These are phyloP conservation scores for Phytophthora megakarya DNA, from an alignment of 352 stramenopile species.

Conservation along the genomic window DNA sequence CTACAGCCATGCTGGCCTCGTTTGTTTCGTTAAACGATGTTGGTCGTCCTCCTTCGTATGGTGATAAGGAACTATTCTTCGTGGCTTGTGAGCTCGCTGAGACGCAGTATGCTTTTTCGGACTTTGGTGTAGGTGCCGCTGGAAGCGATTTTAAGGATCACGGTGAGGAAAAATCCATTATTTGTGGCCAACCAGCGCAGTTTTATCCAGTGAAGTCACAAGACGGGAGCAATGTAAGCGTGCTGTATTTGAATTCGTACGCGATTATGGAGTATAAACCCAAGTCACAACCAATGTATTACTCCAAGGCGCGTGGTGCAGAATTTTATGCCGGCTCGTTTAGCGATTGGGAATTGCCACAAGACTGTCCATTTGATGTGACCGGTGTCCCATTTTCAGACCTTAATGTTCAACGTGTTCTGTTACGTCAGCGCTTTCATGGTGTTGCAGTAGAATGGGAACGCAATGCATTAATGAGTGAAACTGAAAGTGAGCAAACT, in stretches of 20 bases:
- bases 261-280: slow-evolving; percentile 45
- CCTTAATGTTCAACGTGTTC: slow-evolving; percentile 33
- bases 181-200: slow-evolving; percentile 57
- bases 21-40: slow-evolving; percentile 46
- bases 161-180: slow-evolving; percentile 29
- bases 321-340: slow-evolving; percentile 44
- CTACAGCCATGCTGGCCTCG: slow-evolving; percentile 50
- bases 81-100: slow-evolving; percentile 61
- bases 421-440: slow-evolving; percentile 42
- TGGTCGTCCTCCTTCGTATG: slow-evolving; percentile 42
- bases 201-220: slow-evolving; percentile 38
- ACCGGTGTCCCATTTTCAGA: slow-evolving; percentile 33
- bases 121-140: slow-evolving; percentile 50
- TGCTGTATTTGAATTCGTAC: slow-evolving; percentile 58
- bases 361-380: slow-evolving; percentile 50
- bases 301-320: slow-evolving; percentile 36
- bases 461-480: slow-evolving; percentile 32
- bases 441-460: slow-evolving; percentile 35
- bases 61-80: slow-evolving; percentile 65
- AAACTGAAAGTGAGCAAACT: slow-evolving; percentile 25
- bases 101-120: slow-evolving; percentile 53
- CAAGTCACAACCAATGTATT: slow-evolving; percentile 36
- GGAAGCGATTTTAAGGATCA: slow-evolving; percentile 37
- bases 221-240: slow-evolving; percentile 17
- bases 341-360: slow-evolving; percentile 34